Evolutionary conservation across 108 stramenopile species (phyloP).

Genomic region (Skeletonema potamos): DNA sequence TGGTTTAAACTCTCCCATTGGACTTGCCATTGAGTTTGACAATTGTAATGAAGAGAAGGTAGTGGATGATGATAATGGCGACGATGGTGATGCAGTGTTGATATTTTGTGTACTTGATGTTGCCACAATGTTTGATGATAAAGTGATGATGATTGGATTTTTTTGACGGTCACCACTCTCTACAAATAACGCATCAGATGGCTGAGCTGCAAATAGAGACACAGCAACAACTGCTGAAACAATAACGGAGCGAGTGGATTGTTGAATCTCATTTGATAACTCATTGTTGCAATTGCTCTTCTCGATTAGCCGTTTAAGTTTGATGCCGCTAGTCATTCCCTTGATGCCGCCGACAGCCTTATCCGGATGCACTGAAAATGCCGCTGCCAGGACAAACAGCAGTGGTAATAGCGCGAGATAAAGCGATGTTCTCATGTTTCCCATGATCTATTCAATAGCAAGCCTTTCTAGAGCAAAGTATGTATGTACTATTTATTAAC

Average conservation of each 20-base stretch:
- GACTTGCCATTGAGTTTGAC: constrained; percentile 12
- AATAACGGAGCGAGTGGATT: not conserved
- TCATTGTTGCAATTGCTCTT: not conserved
- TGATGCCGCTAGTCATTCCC: not conserved
- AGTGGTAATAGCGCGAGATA: not conserved
- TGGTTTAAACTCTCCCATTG: constrained; percentile 15
- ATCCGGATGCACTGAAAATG: not conserved
- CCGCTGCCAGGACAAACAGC: not conserved
- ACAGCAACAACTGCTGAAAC: not conserved
- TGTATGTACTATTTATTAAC: too few species aligned
- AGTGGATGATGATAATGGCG: too few species aligned
- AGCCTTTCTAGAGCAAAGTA: too few species aligned
- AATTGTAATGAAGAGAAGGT: constrained; percentile 5
- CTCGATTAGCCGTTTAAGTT: not conserved
- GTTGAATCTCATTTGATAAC: too few species aligned
- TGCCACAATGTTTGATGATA: not conserved
- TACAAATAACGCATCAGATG: not conserved
- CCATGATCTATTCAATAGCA: too few species aligned
- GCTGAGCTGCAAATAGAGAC: not conserved
- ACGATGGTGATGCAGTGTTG: not conserved
- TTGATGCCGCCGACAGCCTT: too few species aligned
- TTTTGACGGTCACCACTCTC: not conserved
- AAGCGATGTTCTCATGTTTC: not conserved
- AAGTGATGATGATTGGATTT: not conserved
- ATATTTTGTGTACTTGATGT: not conserved